Percentiles rank a stretch among this genome's conserved stretches.
phyloP scores from a whole-genome alignment of 2,329 filamentous ascomycete genomes.

The Biscogniauxia sp. region DNA sequence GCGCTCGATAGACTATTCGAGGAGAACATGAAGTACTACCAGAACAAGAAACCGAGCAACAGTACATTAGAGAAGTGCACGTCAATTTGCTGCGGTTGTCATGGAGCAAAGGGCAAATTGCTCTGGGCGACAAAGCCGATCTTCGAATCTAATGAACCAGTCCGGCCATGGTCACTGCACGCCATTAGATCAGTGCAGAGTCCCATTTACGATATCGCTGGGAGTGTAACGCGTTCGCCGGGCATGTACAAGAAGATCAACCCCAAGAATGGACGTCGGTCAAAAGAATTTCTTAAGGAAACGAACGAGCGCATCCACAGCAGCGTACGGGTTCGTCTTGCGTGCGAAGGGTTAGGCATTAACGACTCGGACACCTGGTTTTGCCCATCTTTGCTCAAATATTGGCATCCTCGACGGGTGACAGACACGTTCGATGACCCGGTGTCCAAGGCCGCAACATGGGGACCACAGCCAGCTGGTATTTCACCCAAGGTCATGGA shows the following conservation, averaged over 20 bases:
- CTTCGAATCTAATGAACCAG: conserved; percentile 44
- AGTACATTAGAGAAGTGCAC: conserved; percentile 11
- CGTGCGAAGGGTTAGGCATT: conserved; percentile 47
- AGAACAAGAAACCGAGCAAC: conserved; percentile 29
- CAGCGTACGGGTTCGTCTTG: conserved; percentile 52
- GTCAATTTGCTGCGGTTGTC: not conserved
- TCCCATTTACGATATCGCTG: conserved; percentile 43
- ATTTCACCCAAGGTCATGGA: conserved; percentile 19
- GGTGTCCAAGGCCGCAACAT: conserved; percentile 26
- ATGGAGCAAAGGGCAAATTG: conserved; percentile 4
- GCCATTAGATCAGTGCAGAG: conserved; percentile 40
- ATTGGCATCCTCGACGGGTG: conserved; percentile 43
- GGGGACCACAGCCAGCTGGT: conserved; percentile 13
- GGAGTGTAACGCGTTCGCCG: conserved; percentile 44
- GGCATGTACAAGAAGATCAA: conserved; percentile 48
- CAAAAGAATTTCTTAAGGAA: conserved; percentile 42
- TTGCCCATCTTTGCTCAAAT: conserved; percentile 41
- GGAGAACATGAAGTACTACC: conserved; percentile 40
- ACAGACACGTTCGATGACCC: conserved; percentile 34
- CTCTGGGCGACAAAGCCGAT: conserved; percentile 48
- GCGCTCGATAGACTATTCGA: conserved; percentile 29
- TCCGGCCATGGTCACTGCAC: conserved; percentile 49
- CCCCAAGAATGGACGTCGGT: conserved; percentile 36
- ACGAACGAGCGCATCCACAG: conserved; percentile 57
- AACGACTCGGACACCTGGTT: conserved; percentile 49